These are phyloP conservation scores for Atkinsonella texensis DNA, from an alignment of 2,329 filamentous ascomycete species.

Conservation along the genomic window DNA sequence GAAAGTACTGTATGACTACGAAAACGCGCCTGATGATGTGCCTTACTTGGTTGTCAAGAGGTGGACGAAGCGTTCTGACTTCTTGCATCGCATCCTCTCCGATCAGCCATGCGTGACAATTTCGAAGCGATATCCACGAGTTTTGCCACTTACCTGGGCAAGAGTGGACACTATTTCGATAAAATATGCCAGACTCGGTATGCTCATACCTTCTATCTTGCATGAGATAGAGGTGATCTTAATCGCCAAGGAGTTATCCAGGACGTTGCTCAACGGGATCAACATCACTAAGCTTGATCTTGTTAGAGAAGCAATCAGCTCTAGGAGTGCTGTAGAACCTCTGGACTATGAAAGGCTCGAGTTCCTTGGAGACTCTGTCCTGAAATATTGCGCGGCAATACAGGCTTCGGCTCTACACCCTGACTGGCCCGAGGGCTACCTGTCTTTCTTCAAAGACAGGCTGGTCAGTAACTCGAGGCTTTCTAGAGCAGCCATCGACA, in stretches of 20 bases:
- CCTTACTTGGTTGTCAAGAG: constrained; percentile 36
- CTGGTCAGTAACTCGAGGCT: constrained; percentile 69
- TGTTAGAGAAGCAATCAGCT: constrained; percentile 57
- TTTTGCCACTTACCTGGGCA: constrained; percentile 36
- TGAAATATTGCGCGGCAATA: constrained; percentile 62
- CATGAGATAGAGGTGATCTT: constrained; percentile 56
- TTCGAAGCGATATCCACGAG: constrained; percentile 29
- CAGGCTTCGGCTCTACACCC: constrained; percentile 49
- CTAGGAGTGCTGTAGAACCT: constrained; percentile 45
- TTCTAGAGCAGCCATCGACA: constrained; percentile 47
- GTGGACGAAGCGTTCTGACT: constrained; percentile 46
- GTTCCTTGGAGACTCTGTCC: constrained; percentile 71
- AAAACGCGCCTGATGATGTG: constrained; percentile 27
- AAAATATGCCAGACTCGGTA: constrained; percentile 35
- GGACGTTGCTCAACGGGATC: constrained; percentile 25
- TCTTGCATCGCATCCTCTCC: constrained; percentile 33
- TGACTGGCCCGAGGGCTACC: constrained; percentile 62
- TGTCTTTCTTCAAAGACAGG: constrained; percentile 55
- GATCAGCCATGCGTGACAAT: constrained; percentile 13
- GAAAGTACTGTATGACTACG: constrained; percentile 22
- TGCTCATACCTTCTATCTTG: constrained; percentile 62
- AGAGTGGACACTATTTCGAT: constrained; percentile 35
- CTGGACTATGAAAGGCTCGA: constrained; percentile 75
- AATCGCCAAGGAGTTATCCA: constrained; percentile 45
- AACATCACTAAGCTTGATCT: constrained; percentile 40